Evolutionary conservation across 2,329 filamentous ascomycete species (phyloP).

Genomic region (Fusarium abutilonis): DNA sequence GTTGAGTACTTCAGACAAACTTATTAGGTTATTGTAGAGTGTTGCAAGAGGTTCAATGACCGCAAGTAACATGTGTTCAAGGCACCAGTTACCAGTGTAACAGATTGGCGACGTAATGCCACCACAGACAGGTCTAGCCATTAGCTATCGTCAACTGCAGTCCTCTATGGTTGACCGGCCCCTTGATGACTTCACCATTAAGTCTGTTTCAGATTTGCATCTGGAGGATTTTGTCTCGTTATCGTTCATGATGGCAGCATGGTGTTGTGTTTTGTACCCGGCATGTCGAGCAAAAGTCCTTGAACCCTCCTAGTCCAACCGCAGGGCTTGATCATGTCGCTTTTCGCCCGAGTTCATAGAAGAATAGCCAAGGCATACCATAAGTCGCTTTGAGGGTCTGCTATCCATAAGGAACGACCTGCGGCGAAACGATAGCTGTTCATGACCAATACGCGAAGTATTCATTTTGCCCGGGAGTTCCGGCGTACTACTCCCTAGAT

Average conservation of each 20-base stretch:
- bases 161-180: background rate
- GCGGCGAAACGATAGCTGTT: too few relatives aligned
- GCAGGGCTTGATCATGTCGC: background rate
- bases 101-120: slow-evolving; percentile 17
- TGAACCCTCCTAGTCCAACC: slow-evolving; percentile 14
- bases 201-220: background rate
- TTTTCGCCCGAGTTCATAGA: slow-evolving; percentile 4
- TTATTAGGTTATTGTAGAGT: background rate
- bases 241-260: slow-evolving; percentile 2
- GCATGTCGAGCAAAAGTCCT: background rate
- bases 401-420: too few relatives aligned
- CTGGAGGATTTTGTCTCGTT: background rate
- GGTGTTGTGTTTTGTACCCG: slow-evolving; percentile 6
- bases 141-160: background rate
- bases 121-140: background rate
- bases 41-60: background rate
- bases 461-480: too few relatives aligned
- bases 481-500: too few relatives aligned
- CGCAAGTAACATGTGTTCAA: slow-evolving; percentile 4
- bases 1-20: background rate
- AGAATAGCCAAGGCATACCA: background rate
- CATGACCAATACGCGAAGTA: too few relatives aligned
- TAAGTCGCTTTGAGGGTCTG: too few relatives aligned
- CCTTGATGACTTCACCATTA: background rate
- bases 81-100: slow-evolving; percentile 15